phyloP scores from a whole-genome alignment of 2,329 filamentous ascomycete species.

The Trichoderma hamatum region DNA sequence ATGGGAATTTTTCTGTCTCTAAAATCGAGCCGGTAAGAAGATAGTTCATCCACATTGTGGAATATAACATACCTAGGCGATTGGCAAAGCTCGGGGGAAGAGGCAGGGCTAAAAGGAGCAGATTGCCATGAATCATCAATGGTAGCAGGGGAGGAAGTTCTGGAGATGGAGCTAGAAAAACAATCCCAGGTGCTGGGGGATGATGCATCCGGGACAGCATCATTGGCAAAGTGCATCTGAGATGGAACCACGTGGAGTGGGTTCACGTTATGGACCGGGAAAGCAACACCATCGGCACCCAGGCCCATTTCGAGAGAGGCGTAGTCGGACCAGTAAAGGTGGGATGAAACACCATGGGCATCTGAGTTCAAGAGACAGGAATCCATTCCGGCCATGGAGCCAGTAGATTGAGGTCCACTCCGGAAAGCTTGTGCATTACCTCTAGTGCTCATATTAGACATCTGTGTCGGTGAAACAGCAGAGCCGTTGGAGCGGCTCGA shows the following conservation, averaged over 20 bases:
- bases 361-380: conserved; percentile 56
- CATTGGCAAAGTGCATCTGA: conserved; percentile 59
- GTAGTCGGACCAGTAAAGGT: conserved; percentile 56
- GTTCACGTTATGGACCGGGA: conserved; percentile 48
- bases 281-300: conserved; percentile 46
- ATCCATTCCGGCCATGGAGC: conserved; percentile 52
- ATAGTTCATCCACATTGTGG: conserved; percentile 15
- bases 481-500: conserved; percentile 47
- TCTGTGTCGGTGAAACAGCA: conserved; percentile 53
- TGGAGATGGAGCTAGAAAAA: conserved; percentile 57
- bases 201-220: conserved; percentile 53
- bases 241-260: conserved; percentile 59
- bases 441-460: conserved; percentile 57
- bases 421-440: conserved; percentile 52
- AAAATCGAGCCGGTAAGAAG: conserved; percentile 33
- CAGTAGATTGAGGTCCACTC: conserved; percentile 44
- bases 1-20: conserved; percentile 41
- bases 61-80: conserved; percentile 56
- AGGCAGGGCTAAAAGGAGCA: conserved; percentile 44
- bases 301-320: conserved; percentile 49
- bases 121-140: conserved; percentile 53
- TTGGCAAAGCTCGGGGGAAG: conserved; percentile 55
- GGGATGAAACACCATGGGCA: conserved; percentile 50
- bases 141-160: conserved; percentile 53
- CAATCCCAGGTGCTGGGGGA: conserved; percentile 57